Percentiles rank a stretch among this genome's conserved stretches.
Evolutionary conservation across 352 stramenopile species (phyloP).

Genomic region (Thalassiosira hispida): DNA sequence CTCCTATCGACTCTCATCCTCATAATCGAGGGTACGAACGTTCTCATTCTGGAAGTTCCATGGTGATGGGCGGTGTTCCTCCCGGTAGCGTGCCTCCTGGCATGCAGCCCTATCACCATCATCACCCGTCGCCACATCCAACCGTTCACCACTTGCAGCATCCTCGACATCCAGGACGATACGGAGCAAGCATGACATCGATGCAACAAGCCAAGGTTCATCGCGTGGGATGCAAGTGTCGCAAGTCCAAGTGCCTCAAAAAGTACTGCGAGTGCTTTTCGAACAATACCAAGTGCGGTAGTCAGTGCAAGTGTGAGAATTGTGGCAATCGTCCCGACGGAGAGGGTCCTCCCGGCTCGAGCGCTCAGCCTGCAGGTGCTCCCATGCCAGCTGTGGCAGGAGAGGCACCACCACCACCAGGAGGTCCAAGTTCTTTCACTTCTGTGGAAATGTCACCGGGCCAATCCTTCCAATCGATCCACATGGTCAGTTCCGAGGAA

Average conservation of each 20-base stretch:
- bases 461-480: not conserved
- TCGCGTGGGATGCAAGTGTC: slow-evolving; percentile 92
- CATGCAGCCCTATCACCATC: not conserved
- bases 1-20: not conserved
- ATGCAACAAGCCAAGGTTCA: slow-evolving; percentile 19
- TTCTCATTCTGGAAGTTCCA: not conserved
- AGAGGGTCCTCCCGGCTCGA: not conserved
- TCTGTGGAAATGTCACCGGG: slow-evolving; percentile 11
- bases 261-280: slow-evolving; percentile 98
- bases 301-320: slow-evolving; percentile 67
- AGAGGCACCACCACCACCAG: too few species aligned
- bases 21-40: not conserved
- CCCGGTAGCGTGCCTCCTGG: too few species aligned
- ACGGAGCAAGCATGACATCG: too few species aligned
- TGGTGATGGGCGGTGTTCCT: not conserved
- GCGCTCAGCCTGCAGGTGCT: not conserved
- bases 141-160: not conserved
- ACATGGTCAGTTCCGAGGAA: slow-evolving; percentile 36
- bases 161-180: not conserved
- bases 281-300: slow-evolving; percentile 72
- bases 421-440: too few species aligned
- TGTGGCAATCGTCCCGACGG: slow-evolving; percentile 49
- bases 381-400: too few species aligned
- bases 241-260: slow-evolving; percentile 95
- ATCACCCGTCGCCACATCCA: not conserved